Evolutionary conservation across 805 yeast genomes (phyloP).

Genomic region (Kodamaea kaohsiungensis): DNA sequence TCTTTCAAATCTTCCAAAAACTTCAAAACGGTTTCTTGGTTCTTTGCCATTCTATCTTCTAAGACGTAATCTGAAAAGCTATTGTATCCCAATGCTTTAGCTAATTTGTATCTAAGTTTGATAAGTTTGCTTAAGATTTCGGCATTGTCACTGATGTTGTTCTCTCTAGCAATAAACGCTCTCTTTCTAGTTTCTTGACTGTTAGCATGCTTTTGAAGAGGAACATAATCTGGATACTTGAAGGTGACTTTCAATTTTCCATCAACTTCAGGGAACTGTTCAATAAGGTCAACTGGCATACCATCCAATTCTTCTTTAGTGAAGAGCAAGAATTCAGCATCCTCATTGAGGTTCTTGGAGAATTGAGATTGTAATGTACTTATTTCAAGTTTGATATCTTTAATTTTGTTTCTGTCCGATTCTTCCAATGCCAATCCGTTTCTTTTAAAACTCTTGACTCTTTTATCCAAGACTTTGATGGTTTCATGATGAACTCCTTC

Average conservation of each 20-base stretch:
- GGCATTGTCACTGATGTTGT: constrained; percentile 66
- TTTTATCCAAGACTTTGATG: constrained; percentile 56
- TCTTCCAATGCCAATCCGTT: constrained; percentile 66
- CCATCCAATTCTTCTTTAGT: constrained; percentile 69
- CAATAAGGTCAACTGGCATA: constrained; percentile 64
- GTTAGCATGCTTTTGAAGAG: constrained; percentile 73
- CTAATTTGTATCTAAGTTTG: constrained; percentile 59
- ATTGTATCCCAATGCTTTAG: constrained; percentile 63
- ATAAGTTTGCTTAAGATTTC: constrained; percentile 61
- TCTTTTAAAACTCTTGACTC: constrained; percentile 57
- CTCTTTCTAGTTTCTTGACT: constrained; percentile 62
- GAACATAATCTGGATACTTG: constrained; percentile 79
- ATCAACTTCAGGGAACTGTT: constrained; percentile 54
- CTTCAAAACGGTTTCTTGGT: constrained; percentile 54
- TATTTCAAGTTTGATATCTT: constrained; percentile 58
- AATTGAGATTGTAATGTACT: constrained; percentile 58
- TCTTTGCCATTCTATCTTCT: constrained; percentile 82
- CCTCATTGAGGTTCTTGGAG: constrained; percentile 69
- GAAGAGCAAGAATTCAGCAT: constrained; percentile 59
- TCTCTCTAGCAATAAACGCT: constrained; percentile 68
- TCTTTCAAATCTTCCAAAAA: constrained; percentile 63
- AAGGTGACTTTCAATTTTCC: constrained; percentile 63
- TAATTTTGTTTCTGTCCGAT: constrained; percentile 56
- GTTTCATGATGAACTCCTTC: constrained; percentile 51
- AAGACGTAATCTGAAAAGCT: constrained; percentile 69